Evolutionary conservation across 495 filamentous ascomycete species (phyloP), one percentile per base, ranked within the genome.

Genomic region (Gamarada debralockiae): DNA sequence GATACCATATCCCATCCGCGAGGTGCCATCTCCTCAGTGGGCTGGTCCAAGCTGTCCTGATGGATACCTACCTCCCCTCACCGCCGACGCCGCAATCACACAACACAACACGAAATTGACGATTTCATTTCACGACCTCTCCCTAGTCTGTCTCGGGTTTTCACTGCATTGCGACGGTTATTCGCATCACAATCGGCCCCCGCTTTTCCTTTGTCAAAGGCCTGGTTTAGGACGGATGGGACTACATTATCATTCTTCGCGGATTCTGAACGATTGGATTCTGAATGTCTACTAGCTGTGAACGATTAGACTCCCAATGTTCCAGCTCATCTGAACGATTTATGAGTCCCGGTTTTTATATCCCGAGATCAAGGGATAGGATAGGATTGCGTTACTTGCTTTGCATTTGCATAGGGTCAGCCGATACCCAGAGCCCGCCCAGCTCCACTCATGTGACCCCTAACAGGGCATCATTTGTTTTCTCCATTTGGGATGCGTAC

Each of bases 361-460:
- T 4, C 27, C 25, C 15, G 50, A 27, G 25, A 43, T 39, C 13
- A 23, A 49, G 23, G 39, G 15, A n/a, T n/a, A n/a, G n/a, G n/a
- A n/a, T n/a, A n/a, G n/a, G n/a, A 38, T 48, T 53, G 50, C 52
- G 48, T 20, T n/a, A n/a, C n/a, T n/a, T n/a, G n/a, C n/a, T 25
- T 50, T 58, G 50, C 56, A 59, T 58, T 58, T 62, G 59, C 59
- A 62, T 62, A 51, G 52, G 60, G 60, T 48, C 48, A 48, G 48
- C 56, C 55, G 60, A 63, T 63, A 63, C 60, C 59, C 60, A 56
- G 60, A 63, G 60, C 60, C 60, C 47, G 50, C 60, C 60, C 60
- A 59, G 60, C 60, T 63, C 60, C 56, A 62, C 59, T 63, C 53
- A 57, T 56, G 43, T 50, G 48, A 52, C 52, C 52, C 47, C 18